A percentile compares a stretch with the other conserved stretches of the same genome.
phyloP scores from a whole-genome alignment of 1,139 yeast genomes.

The Yamadazyma mexicana region DNA sequence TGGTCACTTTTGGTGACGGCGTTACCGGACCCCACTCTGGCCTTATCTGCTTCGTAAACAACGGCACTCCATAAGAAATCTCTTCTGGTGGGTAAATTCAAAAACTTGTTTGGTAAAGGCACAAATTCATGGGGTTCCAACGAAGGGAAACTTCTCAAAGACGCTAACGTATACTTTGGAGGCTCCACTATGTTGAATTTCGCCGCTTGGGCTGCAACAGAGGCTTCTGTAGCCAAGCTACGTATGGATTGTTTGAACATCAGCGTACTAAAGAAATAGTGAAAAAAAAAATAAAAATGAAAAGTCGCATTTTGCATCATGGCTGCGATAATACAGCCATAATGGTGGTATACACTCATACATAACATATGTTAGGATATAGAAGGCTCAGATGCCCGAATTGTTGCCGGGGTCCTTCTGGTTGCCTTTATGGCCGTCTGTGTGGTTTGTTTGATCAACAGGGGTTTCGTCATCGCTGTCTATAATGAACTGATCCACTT shows the following conservation, averaged over 20 bases:
- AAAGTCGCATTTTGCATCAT: not conserved
- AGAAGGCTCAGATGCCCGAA: too few species aligned
- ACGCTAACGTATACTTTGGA: constrained; percentile 76
- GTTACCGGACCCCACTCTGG: constrained; percentile 85
- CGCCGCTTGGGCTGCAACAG: not conserved
- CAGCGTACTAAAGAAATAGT: not conserved
- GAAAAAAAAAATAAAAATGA: not conserved
- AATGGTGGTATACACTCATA: too few species aligned
- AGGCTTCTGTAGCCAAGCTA: constrained; percentile 32
- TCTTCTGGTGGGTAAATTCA: constrained; percentile 78
- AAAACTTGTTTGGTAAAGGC: constrained; percentile 69
- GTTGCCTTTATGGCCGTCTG: not conserved
- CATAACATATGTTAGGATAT: too few species aligned
- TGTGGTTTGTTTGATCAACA: not conserved
- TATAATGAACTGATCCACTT: constrained; percentile 31
- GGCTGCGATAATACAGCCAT: not conserved
- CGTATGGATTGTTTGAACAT: constrained; percentile 21
- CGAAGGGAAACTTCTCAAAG: constrained; percentile 83
- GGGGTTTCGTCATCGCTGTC: constrained; percentile 48
- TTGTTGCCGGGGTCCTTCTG: too few species aligned
- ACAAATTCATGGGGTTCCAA: constrained; percentile 77
- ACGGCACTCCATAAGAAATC: constrained; percentile 95
- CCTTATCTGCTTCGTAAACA: constrained; percentile 84
- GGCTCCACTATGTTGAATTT: constrained; percentile 43
- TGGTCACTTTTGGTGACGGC: constrained; percentile 85